These are phyloP conservation scores for Penicillium sp. DNA, from an alignment of 2,329 filamentous ascomycete species.

Conservation along the genomic window DNA sequence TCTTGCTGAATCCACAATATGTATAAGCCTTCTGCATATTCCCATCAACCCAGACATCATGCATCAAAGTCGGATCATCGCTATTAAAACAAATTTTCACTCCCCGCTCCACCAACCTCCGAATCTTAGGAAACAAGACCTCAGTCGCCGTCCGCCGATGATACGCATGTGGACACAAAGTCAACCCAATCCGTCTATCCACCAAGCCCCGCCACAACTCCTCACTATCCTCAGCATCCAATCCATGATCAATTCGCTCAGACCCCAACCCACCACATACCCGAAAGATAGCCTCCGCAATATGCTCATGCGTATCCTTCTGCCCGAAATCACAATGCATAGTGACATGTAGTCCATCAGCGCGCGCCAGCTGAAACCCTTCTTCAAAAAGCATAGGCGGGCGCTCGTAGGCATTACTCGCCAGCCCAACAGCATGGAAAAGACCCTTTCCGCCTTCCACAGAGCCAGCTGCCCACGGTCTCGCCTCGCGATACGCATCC, in stretches of 20 bases:
- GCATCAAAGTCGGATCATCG: conserved; percentile 54
- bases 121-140: conserved; percentile 48
- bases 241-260: conserved; percentile 47
- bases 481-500: conserved; percentile 40
- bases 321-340: conserved; percentile 56
- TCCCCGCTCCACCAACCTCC: conserved; percentile 45
- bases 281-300: conserved; percentile 39
- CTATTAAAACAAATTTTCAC: conserved; percentile 52
- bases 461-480: conserved; percentile 34
- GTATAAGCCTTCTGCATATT: conserved; percentile 49
- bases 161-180: conserved; percentile 45
- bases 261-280: conserved; percentile 30
- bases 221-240: conserved; percentile 40
- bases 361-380: conserved; percentile 33
- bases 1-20: conserved; percentile 43
- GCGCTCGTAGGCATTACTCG: conserved; percentile 49
- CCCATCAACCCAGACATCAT: conserved; percentile 53
- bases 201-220: conserved; percentile 36
- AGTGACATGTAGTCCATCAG: conserved; percentile 40
- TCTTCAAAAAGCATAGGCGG: conserved; percentile 50
- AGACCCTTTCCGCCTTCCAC: conserved; percentile 35
- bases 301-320: conserved; percentile 49
- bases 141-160: conserved; percentile 45
- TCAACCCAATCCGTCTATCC: conserved; percentile 40
- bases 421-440: conserved; percentile 51